A percentile compares a stretch with the other conserved stretches of the same genome.
These are phyloP conservation scores for Teunomyces funiuensis DNA, from an alignment of 805 yeast genomes.

Conservation along the genomic window DNA sequence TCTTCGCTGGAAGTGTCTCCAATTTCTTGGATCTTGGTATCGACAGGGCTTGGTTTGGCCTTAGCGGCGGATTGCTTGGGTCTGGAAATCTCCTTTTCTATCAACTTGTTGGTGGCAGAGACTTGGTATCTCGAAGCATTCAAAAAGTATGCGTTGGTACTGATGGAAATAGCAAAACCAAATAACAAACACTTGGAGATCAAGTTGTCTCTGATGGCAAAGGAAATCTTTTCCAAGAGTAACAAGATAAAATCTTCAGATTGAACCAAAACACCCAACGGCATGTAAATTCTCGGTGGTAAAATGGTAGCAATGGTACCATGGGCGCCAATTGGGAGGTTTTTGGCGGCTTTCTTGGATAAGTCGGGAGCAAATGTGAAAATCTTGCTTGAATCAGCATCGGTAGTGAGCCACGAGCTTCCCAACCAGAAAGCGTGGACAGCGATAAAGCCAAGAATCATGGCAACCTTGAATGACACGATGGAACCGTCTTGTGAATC, in stretches of 20 bases:
- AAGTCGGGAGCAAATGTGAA: constrained; percentile 25
- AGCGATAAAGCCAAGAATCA: constrained; percentile 57
- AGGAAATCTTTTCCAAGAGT: constrained; percentile 55
- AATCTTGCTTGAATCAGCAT: constrained; percentile 7
- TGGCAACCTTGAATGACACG: constrained; percentile 57
- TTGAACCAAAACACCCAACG: constrained; percentile 54
- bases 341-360: constrained; percentile 42
- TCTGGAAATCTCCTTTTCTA: constrained; percentile 38
- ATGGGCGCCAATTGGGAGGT: constrained; percentile 44
- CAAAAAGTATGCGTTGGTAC: constrained; percentile 79
- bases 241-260: constrained; percentile 60
- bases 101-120: constrained; percentile 40
- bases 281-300: constrained; percentile 58
- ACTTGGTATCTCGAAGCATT: constrained; percentile 78
- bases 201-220: constrained; percentile 75
- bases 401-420: constrained; percentile 56
- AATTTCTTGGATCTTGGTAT: constrained; percentile 1
- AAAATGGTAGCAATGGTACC: constrained; percentile 59
- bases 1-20: constrained; percentile 21
- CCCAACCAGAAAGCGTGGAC: constrained; percentile 70
- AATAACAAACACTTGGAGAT: constrained; percentile 75
- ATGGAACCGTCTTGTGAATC: constrained; percentile 33
- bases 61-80: constrained; percentile 17
- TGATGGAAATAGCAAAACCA: constrained; percentile 70
- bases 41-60: constrained; percentile 3